Percentiles rank a stretch among this genome's conserved stretches.
Conservation (phyloP, 345 rosid species). For the Corchorus olitorius region DNA sequence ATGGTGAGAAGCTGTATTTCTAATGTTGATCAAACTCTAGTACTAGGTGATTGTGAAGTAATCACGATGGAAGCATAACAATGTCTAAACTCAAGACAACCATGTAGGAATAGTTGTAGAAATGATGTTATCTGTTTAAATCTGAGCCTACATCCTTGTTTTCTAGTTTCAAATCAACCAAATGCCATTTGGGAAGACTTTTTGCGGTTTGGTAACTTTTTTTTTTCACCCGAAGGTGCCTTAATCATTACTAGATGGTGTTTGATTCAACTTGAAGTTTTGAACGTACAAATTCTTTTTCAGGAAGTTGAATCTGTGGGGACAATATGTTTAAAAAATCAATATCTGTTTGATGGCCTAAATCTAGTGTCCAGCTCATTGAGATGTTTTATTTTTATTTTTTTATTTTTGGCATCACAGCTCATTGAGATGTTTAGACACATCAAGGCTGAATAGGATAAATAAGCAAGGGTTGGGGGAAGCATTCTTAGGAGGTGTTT, state of each 20-base stretch:
- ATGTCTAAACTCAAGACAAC: constrained; percentile 32
- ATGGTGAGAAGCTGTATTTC: constrained; percentile 59
- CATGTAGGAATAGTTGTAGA: constrained; percentile 38
- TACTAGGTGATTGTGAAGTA: constrained; percentile 62
- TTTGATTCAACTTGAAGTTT: background rate
- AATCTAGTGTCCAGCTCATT: background rate
- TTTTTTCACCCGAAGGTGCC: background rate
- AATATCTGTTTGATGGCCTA: no score
- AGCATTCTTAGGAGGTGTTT: no score
- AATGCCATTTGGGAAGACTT: background rate
- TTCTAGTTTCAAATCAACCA: background rate
- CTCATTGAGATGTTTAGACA: background rate
- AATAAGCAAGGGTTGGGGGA: no score
- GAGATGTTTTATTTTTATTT: no score
- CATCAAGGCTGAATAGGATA: no score
- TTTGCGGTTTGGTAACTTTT: background rate
- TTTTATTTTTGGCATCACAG: no score
- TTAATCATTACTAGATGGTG: background rate
- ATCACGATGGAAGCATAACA: constrained; percentile 43
- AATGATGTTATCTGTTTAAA: background rate
- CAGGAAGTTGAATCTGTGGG: background rate
- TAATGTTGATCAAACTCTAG: constrained; percentile 57
- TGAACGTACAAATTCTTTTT: background rate
- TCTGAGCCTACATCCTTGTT: background rate
- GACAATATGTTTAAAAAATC: background rate